Percentiles rank a stretch among this genome's conserved stretches.
Evolutionary conservation across 495 filamentous ascomycete species (phyloP).

Genomic region (Alectoria sarmentosa): DNA sequence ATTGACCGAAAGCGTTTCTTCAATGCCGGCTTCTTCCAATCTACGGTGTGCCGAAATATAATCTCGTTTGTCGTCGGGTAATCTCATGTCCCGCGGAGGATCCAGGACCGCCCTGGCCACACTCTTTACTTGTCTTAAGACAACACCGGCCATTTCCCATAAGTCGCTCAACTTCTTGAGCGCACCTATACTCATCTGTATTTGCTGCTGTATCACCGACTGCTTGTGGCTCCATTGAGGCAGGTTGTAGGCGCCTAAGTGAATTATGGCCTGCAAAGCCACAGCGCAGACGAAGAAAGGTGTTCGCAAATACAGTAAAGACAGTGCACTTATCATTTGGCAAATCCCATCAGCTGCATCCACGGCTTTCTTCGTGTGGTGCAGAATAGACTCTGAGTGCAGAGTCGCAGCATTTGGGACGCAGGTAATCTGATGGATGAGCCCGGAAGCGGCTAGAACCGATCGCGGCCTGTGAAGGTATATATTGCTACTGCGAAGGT

Average conservation of each 20-base stretch:
- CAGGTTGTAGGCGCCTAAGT: conserved; percentile 59
- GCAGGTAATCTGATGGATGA: background rate
- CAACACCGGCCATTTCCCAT: conserved; percentile 70
- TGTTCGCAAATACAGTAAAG: conserved; percentile 66
- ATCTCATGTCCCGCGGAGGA: background rate
- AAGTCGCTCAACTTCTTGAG: conserved; percentile 65
- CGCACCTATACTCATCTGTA: conserved; percentile 74
- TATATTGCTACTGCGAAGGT: conserved; percentile 25
- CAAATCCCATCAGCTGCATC: conserved; percentile 70
- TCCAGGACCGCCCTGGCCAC: conserved; percentile 51
- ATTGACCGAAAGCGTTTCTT: background rate
- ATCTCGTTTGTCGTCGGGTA: background rate
- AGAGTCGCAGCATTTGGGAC: background rate
- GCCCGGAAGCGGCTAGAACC: background rate
- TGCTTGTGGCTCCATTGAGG: conserved; percentile 60
- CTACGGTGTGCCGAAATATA: background rate
- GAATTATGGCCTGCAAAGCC: conserved; percentile 51
- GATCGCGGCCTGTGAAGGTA: conserved; percentile 1
- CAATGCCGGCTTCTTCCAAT: background rate
- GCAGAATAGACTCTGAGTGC: background rate
- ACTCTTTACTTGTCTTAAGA: conserved; percentile 65
- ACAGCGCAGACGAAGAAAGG: conserved; percentile 86
- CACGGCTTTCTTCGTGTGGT: conserved; percentile 55
- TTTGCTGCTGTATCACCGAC: conserved; percentile 63
- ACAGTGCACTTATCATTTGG: conserved; percentile 68